phyloP scores from a whole-genome alignment of 495 filamentous ascomycete genomes.

The Friedmanniomyces simplex region DNA sequence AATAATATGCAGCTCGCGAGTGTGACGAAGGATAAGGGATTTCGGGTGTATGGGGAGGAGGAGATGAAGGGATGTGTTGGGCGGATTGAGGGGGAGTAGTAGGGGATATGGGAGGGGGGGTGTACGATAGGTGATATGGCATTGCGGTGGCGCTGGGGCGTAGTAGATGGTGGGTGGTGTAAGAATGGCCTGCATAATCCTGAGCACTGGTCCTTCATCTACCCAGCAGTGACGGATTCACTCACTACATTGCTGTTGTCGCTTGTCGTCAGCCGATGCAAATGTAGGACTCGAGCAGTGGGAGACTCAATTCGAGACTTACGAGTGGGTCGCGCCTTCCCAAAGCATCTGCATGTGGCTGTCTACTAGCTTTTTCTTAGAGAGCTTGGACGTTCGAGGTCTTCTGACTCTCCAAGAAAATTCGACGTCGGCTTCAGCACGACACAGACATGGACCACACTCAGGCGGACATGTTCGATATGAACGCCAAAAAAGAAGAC shows the following conservation, averaged over 20 bases:
- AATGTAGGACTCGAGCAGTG: not conserved
- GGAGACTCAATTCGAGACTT: not conserved
- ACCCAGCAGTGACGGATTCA: not conserved
- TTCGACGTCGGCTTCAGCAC: no score
- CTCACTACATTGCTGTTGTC: no score
- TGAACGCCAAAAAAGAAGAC: no score
- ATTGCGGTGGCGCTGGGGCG: slow-evolving; percentile 2
- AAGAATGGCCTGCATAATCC: not conserved
- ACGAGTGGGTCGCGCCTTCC: no score
- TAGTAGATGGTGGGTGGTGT: not conserved
- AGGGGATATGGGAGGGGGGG: not conserved
- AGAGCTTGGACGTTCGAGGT: no score
- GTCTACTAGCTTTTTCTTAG: no score
- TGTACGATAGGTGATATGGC: not conserved
- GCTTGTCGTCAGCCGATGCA: no score
- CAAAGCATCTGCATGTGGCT: no score
- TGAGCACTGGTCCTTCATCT: not conserved
- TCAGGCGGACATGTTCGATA: no score
- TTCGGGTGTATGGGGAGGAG: slow-evolving; percentile 93
- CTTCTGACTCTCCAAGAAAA: no score
- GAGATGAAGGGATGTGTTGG: slow-evolving; percentile 89
- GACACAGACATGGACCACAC: no score
- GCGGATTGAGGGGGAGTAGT: slow-evolving; percentile 40
- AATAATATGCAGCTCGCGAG: slow-evolving; percentile 98
- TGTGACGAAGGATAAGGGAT: slow-evolving; percentile 94